Evolutionary conservation across 2,329 filamentous ascomycete genomes (phyloP).

Genomic region (Exophiala lecanii-corni): DNA sequence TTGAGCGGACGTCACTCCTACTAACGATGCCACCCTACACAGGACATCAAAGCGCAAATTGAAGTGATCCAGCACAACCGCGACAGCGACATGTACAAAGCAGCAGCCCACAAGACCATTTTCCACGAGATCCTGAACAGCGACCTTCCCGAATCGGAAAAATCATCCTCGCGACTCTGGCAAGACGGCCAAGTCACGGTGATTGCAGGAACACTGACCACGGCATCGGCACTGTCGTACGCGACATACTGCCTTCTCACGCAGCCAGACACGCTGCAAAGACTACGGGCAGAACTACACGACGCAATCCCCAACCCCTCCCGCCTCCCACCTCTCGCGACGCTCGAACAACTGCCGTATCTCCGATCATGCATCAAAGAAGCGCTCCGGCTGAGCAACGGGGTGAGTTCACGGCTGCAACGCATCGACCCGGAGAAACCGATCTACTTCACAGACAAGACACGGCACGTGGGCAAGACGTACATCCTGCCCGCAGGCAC

Average conservation of each 20-base stretch:
- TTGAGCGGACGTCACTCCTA: too few relatives aligned
- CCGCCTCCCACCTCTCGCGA: conserved; percentile 5
- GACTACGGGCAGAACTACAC: conserved; percentile 3
- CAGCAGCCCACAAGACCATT: conserved; percentile 10
- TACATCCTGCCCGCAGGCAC: conserved; percentile 17
- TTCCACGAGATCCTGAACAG: conserved; percentile 17
- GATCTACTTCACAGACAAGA: conserved; percentile 8
- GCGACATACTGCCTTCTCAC: conserved; percentile 10
- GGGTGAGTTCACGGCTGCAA: conserved; percentile 29
- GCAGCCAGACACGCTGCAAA: conserved; percentile 5
- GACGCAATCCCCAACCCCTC: conserved; percentile 1
- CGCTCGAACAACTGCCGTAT: conserved; percentile 29
- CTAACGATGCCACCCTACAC: too few relatives aligned
- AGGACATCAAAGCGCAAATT: conserved; percentile 15
- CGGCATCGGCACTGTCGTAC: conserved; percentile 7
- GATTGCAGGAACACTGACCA: conserved; percentile 13
- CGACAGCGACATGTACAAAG: conserved; percentile 8
- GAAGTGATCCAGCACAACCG: conserved; percentile 11
- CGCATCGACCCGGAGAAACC: conserved; percentile 24
- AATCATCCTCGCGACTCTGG: conserved; percentile 10
- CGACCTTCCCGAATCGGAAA: conserved; percentile 15
- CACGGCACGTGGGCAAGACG: background rate
- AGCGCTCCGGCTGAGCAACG: conserved; percentile 31
- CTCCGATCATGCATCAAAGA: conserved; percentile 33
- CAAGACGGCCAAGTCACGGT: conserved; percentile 15